phyloP scores from a whole-genome alignment of 768 basidiomycete species.

The Xerocomus brunneocitrinus region DNA sequence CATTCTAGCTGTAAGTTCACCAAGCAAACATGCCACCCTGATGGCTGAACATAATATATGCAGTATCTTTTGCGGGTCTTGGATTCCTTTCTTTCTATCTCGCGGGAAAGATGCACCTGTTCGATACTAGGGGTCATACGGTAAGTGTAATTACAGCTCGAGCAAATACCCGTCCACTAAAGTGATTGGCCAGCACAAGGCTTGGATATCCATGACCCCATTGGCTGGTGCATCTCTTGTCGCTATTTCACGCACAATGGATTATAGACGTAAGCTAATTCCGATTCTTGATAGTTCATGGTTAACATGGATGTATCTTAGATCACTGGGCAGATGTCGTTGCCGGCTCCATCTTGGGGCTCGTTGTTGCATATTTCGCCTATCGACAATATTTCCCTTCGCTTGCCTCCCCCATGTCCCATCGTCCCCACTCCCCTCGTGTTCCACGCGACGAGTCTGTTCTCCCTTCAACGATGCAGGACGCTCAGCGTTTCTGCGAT shows the following conservation, averaged over 20 bases:
- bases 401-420: slow-evolving; percentile 56
- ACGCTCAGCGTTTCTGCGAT: slow-evolving; percentile 12
- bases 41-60: slow-evolving; percentile 5
- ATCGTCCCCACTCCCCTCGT: slow-evolving; percentile 71
- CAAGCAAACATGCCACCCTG: background rate
- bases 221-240: slow-evolving; percentile 73
- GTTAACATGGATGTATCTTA: slow-evolving; percentile 24
- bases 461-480: slow-evolving; percentile 38
- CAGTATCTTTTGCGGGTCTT: slow-evolving; percentile 91
- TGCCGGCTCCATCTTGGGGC: slow-evolving; percentile 72
- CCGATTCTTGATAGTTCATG: slow-evolving; percentile 4
- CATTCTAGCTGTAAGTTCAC: slow-evolving; percentile 72
- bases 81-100: slow-evolving; percentile 86
- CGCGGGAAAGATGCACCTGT: slow-evolving; percentile 89
- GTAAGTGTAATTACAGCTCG: slow-evolving; percentile 33
- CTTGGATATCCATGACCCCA: slow-evolving; percentile 80
- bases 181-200: slow-evolving; percentile 49
- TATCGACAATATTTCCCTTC: slow-evolving; percentile 84
- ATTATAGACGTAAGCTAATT: slow-evolving; percentile 61
- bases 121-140: slow-evolving; percentile 72
- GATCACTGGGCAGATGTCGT: slow-evolving; percentile 93
- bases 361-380: slow-evolving; percentile 62
- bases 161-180: background rate
- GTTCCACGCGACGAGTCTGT: slow-evolving; percentile 40
- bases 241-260: slow-evolving; percentile 87